Base-by-base conservation (phyloP, 2,329 filamentous ascomycete genomes). In the Aspergillus pseudonomiae region DNA sequence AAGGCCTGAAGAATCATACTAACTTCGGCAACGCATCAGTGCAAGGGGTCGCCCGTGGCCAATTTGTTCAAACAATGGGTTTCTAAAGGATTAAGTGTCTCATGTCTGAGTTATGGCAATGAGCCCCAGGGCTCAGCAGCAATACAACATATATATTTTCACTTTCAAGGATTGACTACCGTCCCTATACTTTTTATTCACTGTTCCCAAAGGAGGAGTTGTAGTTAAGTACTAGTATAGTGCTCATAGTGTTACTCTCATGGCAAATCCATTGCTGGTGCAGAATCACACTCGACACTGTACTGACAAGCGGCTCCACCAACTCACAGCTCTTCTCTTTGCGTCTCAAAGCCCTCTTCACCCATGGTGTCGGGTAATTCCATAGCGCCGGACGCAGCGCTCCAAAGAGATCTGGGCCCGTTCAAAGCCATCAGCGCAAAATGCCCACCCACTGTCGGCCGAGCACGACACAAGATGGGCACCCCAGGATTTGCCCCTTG, bases 361-460 rank as follows among this genome's bases (percentile, higher is more conserved):
- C 34, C 24, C 30, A 30, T 56, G 10, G 21, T 32, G 2, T 48
- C 28, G 26, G 36, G 2, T 21, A 10, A 19, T n/a, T 7, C 52
- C 50, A 53, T 61, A 45, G n/a, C 60, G n/a, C 43, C 41, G 26
- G 24, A 32, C 39, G 73, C 57, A 26, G 67, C 61, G 6, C 41
- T 58, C 21, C 67, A 67, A 12, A 77, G 65, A 4, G 64, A 72
- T 14, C 46, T 59, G 5, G 74, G 70, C 9, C 76, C 77, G 36
- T 77, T 65, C 61, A 80, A 62, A 9, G 79, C 78, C 64, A 81
- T 66, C 39, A 81, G 61, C 0, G 79, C 77, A 72, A 81, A 82
- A 63, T 81, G 78, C 1, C 77, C 78, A 30, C 79, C 80, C 2
- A 81, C 78, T 4, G 79, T 79, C 28, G 79, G 80, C 21, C 80